phyloP scores from a whole-genome alignment of 495 filamentous ascomycete genomes.

The Penicillium samsonianum region DNA sequence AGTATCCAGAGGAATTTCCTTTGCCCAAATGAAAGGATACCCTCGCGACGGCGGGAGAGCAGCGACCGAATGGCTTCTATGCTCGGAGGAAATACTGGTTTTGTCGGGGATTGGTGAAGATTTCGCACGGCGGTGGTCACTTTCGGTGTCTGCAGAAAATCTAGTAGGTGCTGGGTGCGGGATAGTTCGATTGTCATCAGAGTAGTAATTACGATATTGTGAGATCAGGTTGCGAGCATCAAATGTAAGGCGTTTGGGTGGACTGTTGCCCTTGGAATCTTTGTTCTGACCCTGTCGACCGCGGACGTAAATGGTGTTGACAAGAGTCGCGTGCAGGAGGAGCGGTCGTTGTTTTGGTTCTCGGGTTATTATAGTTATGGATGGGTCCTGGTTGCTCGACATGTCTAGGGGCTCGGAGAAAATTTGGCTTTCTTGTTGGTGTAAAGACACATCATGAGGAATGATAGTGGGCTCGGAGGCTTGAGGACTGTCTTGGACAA shows the following conservation, averaged over 20 bases:
- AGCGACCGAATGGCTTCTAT: background rate
- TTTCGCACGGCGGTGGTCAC: background rate
- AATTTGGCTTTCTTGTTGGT: background rate
- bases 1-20: constrained; percentile 58
- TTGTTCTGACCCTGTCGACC: constrained; percentile 35
- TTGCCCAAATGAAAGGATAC: constrained; percentile 59
- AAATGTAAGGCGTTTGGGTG: constrained; percentile 32
- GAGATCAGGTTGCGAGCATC: constrained; percentile 40
- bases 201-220: constrained; percentile 37
- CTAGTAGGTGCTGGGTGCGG: constrained; percentile 7
- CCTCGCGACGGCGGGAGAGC: background rate
- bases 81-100: background rate
- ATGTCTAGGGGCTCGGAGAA: background rate
- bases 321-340: constrained; percentile 78
- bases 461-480: background rate
- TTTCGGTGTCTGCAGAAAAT: background rate
- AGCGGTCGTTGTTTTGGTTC: constrained; percentile 55
- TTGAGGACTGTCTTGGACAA: background rate
- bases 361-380: constrained; percentile 14
- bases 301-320: constrained; percentile 81
- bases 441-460: background rate
- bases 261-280: constrained; percentile 35
- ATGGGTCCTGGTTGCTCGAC: constrained; percentile 8
- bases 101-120: background rate
- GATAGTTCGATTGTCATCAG: constrained; percentile 29